Percentiles rank a stretch among this genome's conserved stretches.
phyloP scores from a whole-genome alignment of 2,329 filamentous ascomycete species.

The Cladosporium oxysporum region DNA sequence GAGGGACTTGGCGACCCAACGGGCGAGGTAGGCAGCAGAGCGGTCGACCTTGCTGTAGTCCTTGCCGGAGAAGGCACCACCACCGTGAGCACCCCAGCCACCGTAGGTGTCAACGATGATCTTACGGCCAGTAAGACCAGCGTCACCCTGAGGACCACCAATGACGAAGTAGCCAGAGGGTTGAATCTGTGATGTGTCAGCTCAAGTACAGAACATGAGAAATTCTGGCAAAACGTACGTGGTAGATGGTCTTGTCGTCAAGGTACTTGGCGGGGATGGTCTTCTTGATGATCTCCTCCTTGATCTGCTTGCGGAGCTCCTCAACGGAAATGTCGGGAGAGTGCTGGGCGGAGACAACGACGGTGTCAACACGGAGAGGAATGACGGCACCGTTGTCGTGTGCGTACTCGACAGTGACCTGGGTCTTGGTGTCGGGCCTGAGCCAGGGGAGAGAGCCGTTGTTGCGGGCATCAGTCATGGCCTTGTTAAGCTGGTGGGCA shows the following conservation, averaged over 20 bases:
- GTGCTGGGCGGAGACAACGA: conserved; percentile 97
- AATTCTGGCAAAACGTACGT: conserved; percentile 59
- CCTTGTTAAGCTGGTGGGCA: conserved; percentile 94
- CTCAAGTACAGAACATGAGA: neutral
- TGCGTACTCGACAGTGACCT: conserved; percentile 98
- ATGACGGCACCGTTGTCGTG: conserved; percentile 93
- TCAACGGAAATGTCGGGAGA: conserved; percentile 84
- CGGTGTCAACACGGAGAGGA: conserved; percentile 89
- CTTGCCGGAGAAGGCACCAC: conserved; percentile 99
- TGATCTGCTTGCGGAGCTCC: conserved; percentile 88
- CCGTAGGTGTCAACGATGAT: conserved; percentile 99
- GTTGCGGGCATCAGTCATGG: conserved; percentile 86
- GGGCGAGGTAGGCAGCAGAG: conserved; percentile 93
- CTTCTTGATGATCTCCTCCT: conserved; percentile 95
- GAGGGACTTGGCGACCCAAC: conserved; percentile 99
- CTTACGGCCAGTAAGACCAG: conserved; percentile 97
- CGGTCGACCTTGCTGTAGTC: conserved; percentile 99
- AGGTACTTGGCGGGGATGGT: conserved; percentile 91
- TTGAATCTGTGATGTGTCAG: conserved; percentile 65
- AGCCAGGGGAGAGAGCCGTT: conserved; percentile 90
- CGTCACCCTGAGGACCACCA: conserved; percentile 97
- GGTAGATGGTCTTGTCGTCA: conserved; percentile 91
- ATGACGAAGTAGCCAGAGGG: conserved; percentile 99
- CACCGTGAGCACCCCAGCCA: conserved; percentile 99
- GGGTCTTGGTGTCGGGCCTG: conserved; percentile 98